Percentiles rank a stretch among this genome's conserved stretches.
Conservation (phyloP, 768 basidiomycete genomes). For the Multifurca ochricompacta region DNA sequence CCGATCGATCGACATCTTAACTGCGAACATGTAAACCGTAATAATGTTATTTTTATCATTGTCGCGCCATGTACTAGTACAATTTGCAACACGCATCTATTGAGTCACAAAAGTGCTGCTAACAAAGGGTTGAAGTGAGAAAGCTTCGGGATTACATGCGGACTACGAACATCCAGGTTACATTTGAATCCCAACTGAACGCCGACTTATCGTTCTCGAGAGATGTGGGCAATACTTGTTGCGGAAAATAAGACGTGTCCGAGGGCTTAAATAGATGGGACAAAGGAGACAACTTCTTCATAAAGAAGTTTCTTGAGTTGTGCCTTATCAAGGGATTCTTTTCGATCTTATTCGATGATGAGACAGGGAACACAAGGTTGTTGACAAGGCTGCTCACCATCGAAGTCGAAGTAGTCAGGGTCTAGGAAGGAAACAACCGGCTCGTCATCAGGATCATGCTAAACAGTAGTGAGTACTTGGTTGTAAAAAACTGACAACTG, state of each 20-base stretch:
- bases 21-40: slow-evolving; percentile 6
- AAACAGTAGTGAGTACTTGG: slow-evolving; percentile 10
- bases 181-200: background rate
- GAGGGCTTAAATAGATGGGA: slow-evolving; percentile 44
- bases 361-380: background rate
- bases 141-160: background rate
- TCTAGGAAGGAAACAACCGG: slow-evolving; percentile 73
- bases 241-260: slow-evolving; percentile 10
- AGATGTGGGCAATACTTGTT: background rate
- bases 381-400: slow-evolving; percentile 41
- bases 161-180: background rate
- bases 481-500: background rate
- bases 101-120: background rate
- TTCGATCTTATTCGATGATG: slow-evolving; percentile 39
- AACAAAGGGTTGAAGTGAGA: background rate
- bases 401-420: slow-evolving; percentile 86
- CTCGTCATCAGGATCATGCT: slow-evolving; percentile 89
- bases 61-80: slow-evolving; percentile 5
- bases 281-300: slow-evolving; percentile 75
- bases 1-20: background rate
- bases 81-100: background rate
- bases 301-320: slow-evolving; percentile 80
- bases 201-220: background rate
- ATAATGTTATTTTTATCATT: slow-evolving; percentile 17
- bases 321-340: slow-evolving; percentile 68